Conservation (phyloP, 1,284 basidiomycete species). For the Thecaphora thlaspeos region DNA sequence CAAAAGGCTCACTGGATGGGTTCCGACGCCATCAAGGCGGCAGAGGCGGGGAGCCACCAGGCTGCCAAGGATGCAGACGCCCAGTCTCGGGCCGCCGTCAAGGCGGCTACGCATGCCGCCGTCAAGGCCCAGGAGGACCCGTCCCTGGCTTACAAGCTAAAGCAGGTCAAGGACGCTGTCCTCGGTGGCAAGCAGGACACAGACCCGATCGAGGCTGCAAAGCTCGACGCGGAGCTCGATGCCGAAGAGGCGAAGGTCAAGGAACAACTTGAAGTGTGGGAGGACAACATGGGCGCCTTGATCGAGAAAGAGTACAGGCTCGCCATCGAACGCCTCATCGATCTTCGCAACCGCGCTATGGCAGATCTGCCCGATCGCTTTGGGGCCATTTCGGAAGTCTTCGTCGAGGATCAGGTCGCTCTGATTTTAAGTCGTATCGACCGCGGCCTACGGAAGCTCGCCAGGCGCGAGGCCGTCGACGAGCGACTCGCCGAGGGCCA, state of each 20-base stretch:
- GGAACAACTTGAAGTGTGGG: slow-evolving; percentile 48
- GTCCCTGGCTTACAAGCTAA: slow-evolving; percentile 33
- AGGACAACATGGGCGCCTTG: slow-evolving; percentile 35
- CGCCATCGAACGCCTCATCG: slow-evolving; percentile 35
- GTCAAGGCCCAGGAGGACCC: slow-evolving; percentile 39
- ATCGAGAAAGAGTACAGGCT: slow-evolving; percentile 45
- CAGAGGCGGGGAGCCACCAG: slow-evolving; percentile 25
- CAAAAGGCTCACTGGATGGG: slow-evolving; percentile 39
- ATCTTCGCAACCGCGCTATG: slow-evolving; percentile 31
- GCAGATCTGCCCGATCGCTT: slow-evolving; percentile 46
- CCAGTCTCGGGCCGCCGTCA: slow-evolving; percentile 25
- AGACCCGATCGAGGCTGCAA: slow-evolving; percentile 34
- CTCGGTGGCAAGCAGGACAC: slow-evolving; percentile 14
- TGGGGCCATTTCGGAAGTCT: slow-evolving; percentile 36
- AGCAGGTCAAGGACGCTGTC: slow-evolving; percentile 37
- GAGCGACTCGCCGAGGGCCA: slow-evolving; percentile 18
- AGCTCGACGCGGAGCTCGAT: slow-evolving; percentile 46
- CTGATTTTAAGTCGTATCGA: slow-evolving; percentile 38
- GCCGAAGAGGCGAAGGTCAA: slow-evolving; percentile 38
- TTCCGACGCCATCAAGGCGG: slow-evolving; percentile 32
- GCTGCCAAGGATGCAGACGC: slow-evolving; percentile 19
- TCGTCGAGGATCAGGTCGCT: slow-evolving; percentile 46
- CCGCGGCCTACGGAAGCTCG: slow-evolving; percentile 33
- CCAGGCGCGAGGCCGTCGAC: slow-evolving; percentile 3
- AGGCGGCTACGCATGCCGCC: slow-evolving; percentile 34